Evolutionary conservation across 306 rosid species (phyloP).

Genomic region (Malus orientalis): DNA sequence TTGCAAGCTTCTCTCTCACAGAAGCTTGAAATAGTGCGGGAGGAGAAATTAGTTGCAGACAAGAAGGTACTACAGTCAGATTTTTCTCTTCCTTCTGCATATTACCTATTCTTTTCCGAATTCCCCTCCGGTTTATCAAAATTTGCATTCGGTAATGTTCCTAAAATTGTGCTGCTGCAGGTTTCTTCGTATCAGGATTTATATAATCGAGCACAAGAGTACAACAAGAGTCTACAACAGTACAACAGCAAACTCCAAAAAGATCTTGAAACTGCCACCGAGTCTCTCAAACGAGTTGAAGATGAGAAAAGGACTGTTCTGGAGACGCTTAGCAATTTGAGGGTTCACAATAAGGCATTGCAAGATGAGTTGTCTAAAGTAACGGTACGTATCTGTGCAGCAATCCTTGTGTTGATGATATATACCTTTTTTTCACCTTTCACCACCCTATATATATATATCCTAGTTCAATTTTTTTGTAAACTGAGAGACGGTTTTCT

Average conservation of each 20-base stretch:
- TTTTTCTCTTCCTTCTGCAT: neutral
- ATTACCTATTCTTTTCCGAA: neutral
- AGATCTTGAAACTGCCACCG: slow-evolving; percentile 53
- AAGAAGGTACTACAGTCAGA: slow-evolving; percentile 39
- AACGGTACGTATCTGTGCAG: slow-evolving; percentile 39
- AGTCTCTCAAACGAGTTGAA: slow-evolving; percentile 64
- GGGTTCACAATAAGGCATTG: slow-evolving; percentile 72
- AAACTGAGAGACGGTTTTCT: neutral
- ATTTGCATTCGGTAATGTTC: neutral
- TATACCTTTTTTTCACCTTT: neutral
- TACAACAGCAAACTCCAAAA: slow-evolving; percentile 75
- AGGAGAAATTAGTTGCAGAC: slow-evolving; percentile 61
- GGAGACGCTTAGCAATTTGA: slow-evolving; percentile 60
- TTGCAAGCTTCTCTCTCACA: slow-evolving; percentile 43
- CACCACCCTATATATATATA: no score
- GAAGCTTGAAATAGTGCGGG: slow-evolving; percentile 59
- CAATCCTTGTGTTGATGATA: neutral
- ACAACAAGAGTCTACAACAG: slow-evolving; percentile 76
- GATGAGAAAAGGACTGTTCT: slow-evolving; percentile 74
- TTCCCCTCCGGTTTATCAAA: neutral
- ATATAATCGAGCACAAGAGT: slow-evolving; percentile 78
- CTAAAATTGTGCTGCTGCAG: slow-evolving; percentile 29
- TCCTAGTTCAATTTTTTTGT: neutral
- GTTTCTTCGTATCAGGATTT: slow-evolving; percentile 65
- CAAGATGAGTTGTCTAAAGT: slow-evolving; percentile 61